Base-by-base conservation (phyloP, 2,329 filamentous ascomycete genomes). In the Colletotrichum australisinense region DNA sequence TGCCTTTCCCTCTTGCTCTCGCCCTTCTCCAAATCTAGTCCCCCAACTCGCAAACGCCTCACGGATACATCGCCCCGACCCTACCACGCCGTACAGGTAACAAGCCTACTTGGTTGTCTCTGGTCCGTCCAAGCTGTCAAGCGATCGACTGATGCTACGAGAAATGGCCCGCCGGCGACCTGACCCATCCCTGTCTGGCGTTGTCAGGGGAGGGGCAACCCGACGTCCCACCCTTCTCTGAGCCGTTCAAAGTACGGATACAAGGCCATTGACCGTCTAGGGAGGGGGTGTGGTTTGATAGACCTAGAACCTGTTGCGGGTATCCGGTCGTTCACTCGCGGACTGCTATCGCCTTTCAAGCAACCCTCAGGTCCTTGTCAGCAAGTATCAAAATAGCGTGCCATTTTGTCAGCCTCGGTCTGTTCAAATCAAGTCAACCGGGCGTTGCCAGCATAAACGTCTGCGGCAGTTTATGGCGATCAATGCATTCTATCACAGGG, bases 341-440 rank as follows among this genome's bases (percentile, higher is more conserved):
- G 55, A 60, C 35, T 56, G 67, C 32, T 22, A 38, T 65, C 55
- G 60, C 67, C 42, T 28, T 71, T 35, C 24, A 12, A 60, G 24
- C 63, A 57, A 55, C 35, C 24, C 30, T 46, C 35, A 35, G 52
- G 55, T 35, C 52, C 59, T 66, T 55, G 67, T 73, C 62, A 71
- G 67, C 67, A 66, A 53, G 8, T 56, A 26, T 57, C 49, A 42
- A 71, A 73, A 71, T 53, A 73, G 67, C 55, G 16, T 57, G 24
- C 62, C 67, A 64, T 71, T 71, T 62, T 66, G 67, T 66, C 67
- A 65, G 71, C 71, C 56, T 73, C 46, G 46, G 24, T 32, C 49
- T 35, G 16, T 49, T 64, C 59, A 49, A 58, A n/a, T 69, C 69
- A 26, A 63, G 28, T 70, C 26, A n/a, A 42, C 42, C 46, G 35